Conservation (phyloP, 352 stramenopile species). For the Phytophthora citrophthora region DNA sequence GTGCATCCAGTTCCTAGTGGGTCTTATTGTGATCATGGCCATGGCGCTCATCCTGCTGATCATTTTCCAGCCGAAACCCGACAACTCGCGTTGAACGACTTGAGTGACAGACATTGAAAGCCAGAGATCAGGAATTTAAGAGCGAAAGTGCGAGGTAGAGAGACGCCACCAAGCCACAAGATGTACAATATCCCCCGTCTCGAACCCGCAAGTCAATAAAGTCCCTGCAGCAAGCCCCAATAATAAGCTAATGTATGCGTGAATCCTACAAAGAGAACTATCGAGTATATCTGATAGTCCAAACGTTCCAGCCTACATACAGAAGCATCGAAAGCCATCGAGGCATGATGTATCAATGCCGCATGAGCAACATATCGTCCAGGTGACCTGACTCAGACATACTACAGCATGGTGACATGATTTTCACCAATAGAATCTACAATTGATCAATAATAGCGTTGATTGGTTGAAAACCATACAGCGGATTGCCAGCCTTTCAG, state of each 20-base stretch:
- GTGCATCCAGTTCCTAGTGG: conserved; percentile 78
- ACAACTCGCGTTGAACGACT: conserved; percentile 28
- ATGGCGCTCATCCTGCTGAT: conserved; percentile 72
- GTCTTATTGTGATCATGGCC: conserved; percentile 72
- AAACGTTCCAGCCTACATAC: not conserved
- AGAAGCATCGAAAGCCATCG: too few species aligned
- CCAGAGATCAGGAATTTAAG: conserved; percentile 4
- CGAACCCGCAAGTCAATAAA: conserved; percentile 9
- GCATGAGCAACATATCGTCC: too few species aligned
- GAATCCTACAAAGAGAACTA: not conserved
- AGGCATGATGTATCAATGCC: too few species aligned
- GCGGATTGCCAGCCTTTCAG: conserved; percentile 22
- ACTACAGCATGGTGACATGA: not conserved
- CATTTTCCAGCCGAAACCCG: conserved; percentile 57
- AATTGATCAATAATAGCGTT: not conserved
- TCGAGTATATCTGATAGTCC: not conserved
- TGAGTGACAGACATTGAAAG: not conserved
- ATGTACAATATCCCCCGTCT: conserved; percentile 25
- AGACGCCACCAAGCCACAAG: conserved; percentile 23
- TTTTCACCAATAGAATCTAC: conserved; percentile 2
- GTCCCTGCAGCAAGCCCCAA: conserved; percentile 12
- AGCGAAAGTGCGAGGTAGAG: conserved; percentile 8
- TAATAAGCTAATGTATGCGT: conserved; percentile 22
- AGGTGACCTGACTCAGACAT: too few species aligned
- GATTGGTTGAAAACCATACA: conserved; percentile 6